Conservation (phyloP, 73 alveolate species). For the Tetrahymena elliotti region DNA sequence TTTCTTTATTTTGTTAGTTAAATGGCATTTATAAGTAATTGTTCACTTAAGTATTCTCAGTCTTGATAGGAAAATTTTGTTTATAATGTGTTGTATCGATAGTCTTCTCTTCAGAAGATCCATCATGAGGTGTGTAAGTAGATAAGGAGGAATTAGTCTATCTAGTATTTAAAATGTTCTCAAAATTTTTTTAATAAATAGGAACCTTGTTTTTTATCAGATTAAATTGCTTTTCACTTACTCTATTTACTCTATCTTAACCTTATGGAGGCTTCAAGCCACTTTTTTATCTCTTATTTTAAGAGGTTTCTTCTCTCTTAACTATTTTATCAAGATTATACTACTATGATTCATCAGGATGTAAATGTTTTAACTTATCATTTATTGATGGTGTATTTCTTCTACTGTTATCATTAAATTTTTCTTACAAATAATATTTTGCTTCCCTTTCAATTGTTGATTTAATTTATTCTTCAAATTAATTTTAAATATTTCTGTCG, state of each 20-base stretch:
- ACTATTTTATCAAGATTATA: not conserved
- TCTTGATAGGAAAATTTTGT: not conserved
- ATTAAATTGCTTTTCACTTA: not conserved
- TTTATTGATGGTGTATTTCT: not conserved
- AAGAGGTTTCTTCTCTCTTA: not conserved
- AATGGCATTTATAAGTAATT: not conserved
- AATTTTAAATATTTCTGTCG: not conserved
- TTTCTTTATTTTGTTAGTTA: not conserved
- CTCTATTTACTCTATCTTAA: not conserved
- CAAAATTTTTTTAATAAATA: not conserved
- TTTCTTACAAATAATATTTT: not conserved
- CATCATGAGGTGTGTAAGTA: not conserved
- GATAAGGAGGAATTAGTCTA: not conserved
- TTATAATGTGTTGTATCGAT: not conserved
- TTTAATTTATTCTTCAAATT: not conserved
- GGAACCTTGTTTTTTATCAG: not conserved
- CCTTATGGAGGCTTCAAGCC: not conserved
- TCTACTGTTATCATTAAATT: not conserved
- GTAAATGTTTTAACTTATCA: not conserved
- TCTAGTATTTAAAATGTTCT: not conserved
- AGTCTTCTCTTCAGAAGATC: not conserved
- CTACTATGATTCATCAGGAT: not conserved
- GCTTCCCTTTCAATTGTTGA: not conserved
- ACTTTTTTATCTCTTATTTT: not conserved
- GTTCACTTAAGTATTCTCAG: not conserved